A percentile compares a stretch with the other conserved stretches of the same genome.
Conservation (phyloP, 1,139 yeast genomes). For the Nakaseomyces kungkrabaensis region DNA sequence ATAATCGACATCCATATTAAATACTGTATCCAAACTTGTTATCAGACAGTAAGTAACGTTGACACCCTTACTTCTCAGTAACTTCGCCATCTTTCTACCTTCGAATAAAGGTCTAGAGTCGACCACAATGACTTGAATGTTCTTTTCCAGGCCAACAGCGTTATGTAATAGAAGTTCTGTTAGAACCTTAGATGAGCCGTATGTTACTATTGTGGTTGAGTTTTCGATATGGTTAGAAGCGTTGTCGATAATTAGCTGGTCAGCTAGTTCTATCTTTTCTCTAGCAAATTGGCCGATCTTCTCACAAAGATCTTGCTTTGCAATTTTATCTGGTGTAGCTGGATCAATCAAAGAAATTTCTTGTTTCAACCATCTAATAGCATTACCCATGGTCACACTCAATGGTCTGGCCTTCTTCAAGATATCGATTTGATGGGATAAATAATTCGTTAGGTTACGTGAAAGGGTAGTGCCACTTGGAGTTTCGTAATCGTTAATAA, state of each 20-base stretch:
- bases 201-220: slow-evolving; percentile 76
- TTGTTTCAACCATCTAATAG: slow-evolving; percentile 94
- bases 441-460: slow-evolving; percentile 78
- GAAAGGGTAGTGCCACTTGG: slow-evolving; percentile 80
- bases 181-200: slow-evolving; percentile 81
- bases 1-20: slow-evolving; percentile 80
- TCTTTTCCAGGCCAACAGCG: slow-evolving; percentile 48
- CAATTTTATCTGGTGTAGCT: slow-evolving; percentile 52
- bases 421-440: slow-evolving; percentile 91
- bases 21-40: slow-evolving; percentile 67
- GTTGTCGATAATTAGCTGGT: slow-evolving; percentile 67
- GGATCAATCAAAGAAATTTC: slow-evolving; percentile 62
- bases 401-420: slow-evolving; percentile 86
- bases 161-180: slow-evolving; percentile 68
- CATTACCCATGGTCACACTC: slow-evolving; percentile 93
- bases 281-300: slow-evolving; percentile 72
- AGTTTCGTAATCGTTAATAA: slow-evolving; percentile 70
- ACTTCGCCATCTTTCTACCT: slow-evolving; percentile 67
- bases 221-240: slow-evolving; percentile 71
- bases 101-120: slow-evolving; percentile 96
- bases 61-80: slow-evolving; percentile 48
- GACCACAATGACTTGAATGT: slow-evolving; percentile 73
- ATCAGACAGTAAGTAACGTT: slow-evolving; percentile 68
- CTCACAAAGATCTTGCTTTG: slow-evolving; percentile 55
- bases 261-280: slow-evolving; percentile 81